Percentiles rank a stretch among this genome's conserved stretches.
phyloP scores from a whole-genome alignment of 106 monocot genomes.

The Dendrobium catenatum region DNA sequence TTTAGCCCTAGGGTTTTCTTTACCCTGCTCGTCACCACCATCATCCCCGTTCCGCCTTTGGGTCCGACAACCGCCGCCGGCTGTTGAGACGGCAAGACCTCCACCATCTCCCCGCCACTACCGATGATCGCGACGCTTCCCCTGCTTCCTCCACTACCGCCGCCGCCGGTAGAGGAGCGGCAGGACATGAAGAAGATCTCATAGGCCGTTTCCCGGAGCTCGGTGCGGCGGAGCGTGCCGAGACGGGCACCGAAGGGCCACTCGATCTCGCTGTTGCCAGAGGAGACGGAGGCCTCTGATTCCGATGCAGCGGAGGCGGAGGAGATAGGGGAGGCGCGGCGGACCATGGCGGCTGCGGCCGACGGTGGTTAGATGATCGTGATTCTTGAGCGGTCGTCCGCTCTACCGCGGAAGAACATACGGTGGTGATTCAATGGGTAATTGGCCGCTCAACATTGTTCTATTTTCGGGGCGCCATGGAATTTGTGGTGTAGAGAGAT shows the following conservation, averaged over 20 bases:
- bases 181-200: constrained; percentile 85
- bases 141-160: constrained; percentile 20
- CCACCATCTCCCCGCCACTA: constrained; percentile 9
- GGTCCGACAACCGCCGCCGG: background rate
- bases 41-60: constrained; percentile 25
- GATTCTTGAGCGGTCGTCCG: background rate
- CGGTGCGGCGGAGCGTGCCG: constrained; percentile 42
- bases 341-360: constrained; percentile 3
- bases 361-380: background rate
- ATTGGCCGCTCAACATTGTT: no score
- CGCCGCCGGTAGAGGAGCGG: constrained; percentile 48
- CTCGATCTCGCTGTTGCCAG: constrained; percentile 30
- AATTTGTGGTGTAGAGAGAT: no score
- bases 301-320: constrained; percentile 8
- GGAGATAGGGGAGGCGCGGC: constrained; percentile 6
- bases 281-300: background rate
- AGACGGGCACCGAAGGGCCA: constrained; percentile 74
- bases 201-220: constrained; percentile 77
- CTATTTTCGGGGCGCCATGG: no score
- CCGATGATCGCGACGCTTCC: background rate
- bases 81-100: background rate
- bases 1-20: constrained; percentile 49
- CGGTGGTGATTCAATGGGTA: no score
- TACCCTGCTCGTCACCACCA: constrained; percentile 37
- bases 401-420: no score